These are phyloP conservation scores for Tirmania nivea DNA, from an alignment of 495 filamentous ascomycete species.

Conservation along the genomic window DNA sequence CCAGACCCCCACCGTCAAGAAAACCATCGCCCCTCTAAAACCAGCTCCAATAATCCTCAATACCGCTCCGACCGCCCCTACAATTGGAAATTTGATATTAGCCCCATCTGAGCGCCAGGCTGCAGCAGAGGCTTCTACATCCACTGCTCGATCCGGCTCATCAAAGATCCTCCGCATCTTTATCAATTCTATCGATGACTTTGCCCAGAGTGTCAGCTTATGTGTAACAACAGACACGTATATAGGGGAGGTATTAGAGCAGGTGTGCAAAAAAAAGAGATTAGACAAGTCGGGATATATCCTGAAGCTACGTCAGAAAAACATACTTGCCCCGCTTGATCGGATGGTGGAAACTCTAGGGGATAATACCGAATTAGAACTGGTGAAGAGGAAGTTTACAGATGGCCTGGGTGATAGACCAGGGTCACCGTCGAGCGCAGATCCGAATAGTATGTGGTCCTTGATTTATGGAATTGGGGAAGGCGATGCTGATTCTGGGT, in stretches of 20 bases:
- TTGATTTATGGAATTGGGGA: neutral
- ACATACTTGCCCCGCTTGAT: constrained; percentile 56
- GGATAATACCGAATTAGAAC: constrained; percentile 61
- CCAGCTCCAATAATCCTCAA: constrained; percentile 3
- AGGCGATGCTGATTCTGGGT: neutral
- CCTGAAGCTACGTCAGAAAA: constrained; percentile 66
- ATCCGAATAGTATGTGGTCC: constrained; percentile 48
- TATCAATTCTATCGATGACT: constrained; percentile 48
- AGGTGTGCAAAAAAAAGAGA: constrained; percentile 71
- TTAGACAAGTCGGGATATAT: constrained; percentile 78
- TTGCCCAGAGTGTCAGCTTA: constrained; percentile 40
- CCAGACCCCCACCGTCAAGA: constrained; percentile 45
- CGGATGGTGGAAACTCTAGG: constrained; percentile 79
- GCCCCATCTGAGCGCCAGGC: constrained; percentile 7
- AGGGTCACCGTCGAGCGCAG: constrained; percentile 63
- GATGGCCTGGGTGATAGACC: constrained; percentile 25
- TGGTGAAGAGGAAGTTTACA: constrained; percentile 58
- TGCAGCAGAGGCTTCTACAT: constrained; percentile 29
- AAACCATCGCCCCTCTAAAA: constrained; percentile 16
- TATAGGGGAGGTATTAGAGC: constrained; percentile 76
- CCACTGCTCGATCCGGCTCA: constrained; percentile 49
- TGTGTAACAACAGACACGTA: constrained; percentile 86
- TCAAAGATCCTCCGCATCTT: constrained; percentile 71
- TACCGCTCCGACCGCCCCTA: constrained; percentile 19
- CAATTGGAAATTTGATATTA: constrained; percentile 4